A percentile compares a stretch with the other conserved stretches of the same genome.
These are phyloP conservation scores for Candida anglica DNA, from an alignment of 805 yeast species.

Conservation along the genomic window DNA sequence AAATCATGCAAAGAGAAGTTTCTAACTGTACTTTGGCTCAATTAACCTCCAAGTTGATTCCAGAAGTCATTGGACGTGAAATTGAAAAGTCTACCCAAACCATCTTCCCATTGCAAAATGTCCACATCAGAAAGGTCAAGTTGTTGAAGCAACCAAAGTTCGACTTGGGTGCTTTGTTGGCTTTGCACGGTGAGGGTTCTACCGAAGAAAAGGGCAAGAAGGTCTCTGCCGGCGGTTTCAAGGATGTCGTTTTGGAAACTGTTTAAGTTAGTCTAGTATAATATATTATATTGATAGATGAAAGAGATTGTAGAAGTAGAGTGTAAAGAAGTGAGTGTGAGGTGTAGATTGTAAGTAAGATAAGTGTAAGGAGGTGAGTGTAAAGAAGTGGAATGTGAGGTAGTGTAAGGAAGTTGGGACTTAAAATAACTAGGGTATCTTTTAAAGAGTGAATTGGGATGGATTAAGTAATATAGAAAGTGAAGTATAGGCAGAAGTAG, in stretches of 20 bases:
- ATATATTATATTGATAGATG: neutral
- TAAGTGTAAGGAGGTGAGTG: too few species aligned
- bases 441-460: too few species aligned
- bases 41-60: slow-evolving; percentile 94
- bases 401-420: too few species aligned
- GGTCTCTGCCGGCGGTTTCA: slow-evolving; percentile 92
- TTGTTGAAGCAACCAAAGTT: slow-evolving; percentile 98
- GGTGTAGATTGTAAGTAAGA: too few species aligned
- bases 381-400: too few species aligned
- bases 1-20: slow-evolving; percentile 95
- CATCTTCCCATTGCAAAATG: slow-evolving; percentile 97
- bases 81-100: slow-evolving; percentile 93
- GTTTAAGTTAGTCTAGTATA: slow-evolving; percentile 51
- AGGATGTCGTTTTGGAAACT: slow-evolving; percentile 97
- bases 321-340: too few species aligned
- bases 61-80: slow-evolving; percentile 98
- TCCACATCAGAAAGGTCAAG: slow-evolving; percentile 98
- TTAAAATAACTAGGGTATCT: too few species aligned
- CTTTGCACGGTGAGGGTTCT: slow-evolving; percentile 95
- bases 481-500: too few species aligned
- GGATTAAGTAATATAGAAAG: too few species aligned
- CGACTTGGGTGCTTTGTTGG: slow-evolving; percentile 93
- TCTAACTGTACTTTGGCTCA: slow-evolving; percentile 92
- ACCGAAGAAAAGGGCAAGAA: slow-evolving; percentile 95
- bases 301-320: neutral